phyloP scores from a whole-genome alignment of 495 filamentous ascomycete species.

The Trypethelium eluteriae region DNA sequence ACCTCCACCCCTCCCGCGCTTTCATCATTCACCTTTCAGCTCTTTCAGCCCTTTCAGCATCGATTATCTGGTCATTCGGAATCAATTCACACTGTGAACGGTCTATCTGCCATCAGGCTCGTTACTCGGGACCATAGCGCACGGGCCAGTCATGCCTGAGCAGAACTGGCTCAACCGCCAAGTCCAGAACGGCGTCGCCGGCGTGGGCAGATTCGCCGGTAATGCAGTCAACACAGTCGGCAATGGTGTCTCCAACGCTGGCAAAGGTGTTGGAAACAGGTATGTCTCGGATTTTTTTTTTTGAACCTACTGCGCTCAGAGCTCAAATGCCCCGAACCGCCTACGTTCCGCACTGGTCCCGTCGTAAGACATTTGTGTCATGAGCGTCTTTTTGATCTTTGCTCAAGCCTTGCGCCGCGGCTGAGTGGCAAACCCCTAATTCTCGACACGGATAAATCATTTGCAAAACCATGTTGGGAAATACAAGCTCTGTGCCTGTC shows the following conservation, averaged over 20 bases:
- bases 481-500: background rate
- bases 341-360: background rate
- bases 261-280: slow-evolving; percentile 35
- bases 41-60: background rate
- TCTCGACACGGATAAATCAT: background rate
- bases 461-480: background rate
- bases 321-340: background rate
- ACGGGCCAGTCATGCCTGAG: background rate
- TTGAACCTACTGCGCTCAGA: background rate
- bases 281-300: slow-evolving; percentile 15
- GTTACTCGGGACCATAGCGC: background rate
- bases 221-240: slow-evolving; percentile 33
- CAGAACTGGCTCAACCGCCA: slow-evolving; percentile 34
- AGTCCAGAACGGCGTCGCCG: slow-evolving; percentile 28
- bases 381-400: background rate
- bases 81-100: background rate
- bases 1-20: no score
- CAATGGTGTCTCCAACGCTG: slow-evolving; percentile 36
- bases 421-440: background rate
- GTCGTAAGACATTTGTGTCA: background rate
- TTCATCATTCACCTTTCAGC: no score
- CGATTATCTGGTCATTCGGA: background rate
- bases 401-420: background rate
- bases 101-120: background rate
- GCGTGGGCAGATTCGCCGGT: slow-evolving; percentile 34